A percentile compares a stretch with the other conserved stretches of the same genome.
phyloP scores from a whole-genome alignment of 1,284 basidiomycete species.

The Moniliella sp. region DNA sequence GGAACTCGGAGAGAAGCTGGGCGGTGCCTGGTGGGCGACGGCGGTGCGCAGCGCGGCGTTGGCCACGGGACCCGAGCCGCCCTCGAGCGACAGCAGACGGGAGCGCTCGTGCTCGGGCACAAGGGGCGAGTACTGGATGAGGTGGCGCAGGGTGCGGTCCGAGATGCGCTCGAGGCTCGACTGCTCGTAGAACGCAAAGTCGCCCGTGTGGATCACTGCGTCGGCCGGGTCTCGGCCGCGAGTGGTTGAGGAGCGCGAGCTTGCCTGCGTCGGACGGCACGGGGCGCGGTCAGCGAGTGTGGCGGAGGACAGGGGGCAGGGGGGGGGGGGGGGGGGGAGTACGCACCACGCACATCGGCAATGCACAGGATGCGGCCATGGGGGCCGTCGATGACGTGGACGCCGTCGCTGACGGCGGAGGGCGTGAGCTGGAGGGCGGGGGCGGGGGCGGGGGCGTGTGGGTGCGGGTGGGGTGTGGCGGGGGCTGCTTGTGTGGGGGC shows the following conservation, averaged over 20 bases:
- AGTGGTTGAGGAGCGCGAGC: conserved; percentile 70
- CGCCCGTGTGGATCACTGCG: conserved; percentile 77
- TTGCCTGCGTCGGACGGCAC: conserved; percentile 33
- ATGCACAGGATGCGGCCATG: conserved; percentile 71
- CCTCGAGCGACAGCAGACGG: conserved; percentile 51
- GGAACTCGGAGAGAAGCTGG: conserved; percentile 61
- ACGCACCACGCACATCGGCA: conserved; percentile 53
- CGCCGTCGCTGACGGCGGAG: background rate
- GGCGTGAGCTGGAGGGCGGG: background rate
- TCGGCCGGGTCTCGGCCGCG: conserved; percentile 67
- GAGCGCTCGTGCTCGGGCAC: conserved; percentile 60
- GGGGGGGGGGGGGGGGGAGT: no score
- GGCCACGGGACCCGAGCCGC: conserved; percentile 16
- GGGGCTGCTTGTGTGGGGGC: no score
- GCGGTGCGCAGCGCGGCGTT: no score
- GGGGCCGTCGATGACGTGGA: conserved; percentile 23
- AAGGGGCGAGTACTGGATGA: conserved; percentile 91
- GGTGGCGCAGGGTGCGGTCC: conserved; percentile 69
- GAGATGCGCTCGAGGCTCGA: conserved; percentile 68
- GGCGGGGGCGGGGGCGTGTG: background rate
- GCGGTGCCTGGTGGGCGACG: no score
- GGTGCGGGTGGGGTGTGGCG: no score
- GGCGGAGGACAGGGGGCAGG: no score
- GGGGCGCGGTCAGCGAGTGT: no score
- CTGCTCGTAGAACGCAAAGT: conserved; percentile 91